phyloP scores from a whole-genome alignment of 75 land plant species.

The Pseudotsuga menziesii region DNA sequence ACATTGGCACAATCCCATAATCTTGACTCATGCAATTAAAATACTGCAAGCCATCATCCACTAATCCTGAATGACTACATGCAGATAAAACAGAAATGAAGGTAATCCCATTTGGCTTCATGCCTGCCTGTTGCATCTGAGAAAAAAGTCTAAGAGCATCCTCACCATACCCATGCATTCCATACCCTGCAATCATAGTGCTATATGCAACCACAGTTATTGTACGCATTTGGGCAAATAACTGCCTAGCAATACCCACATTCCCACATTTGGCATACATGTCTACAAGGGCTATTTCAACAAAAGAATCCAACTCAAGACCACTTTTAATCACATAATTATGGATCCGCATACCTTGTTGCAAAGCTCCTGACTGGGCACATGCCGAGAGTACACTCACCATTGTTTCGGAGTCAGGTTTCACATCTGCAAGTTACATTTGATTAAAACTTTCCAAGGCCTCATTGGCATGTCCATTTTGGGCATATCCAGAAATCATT shows the following conservation, averaged over 20 bases:
- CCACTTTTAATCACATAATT: constrained; percentile 24
- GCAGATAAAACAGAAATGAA: constrained; percentile 43
- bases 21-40: constrained; percentile 39
- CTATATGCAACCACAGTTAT: constrained; percentile 49
- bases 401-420: constrained; percentile 28
- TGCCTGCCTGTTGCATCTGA: constrained; percentile 28
- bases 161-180: constrained; percentile 40
- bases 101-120: constrained; percentile 29
- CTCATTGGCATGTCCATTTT: constrained; percentile 24
- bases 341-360: constrained; percentile 29
- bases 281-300: constrained; percentile 49
- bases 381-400: constrained; percentile 32
- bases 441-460: constrained; percentile 22
- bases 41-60: constrained; percentile 36
- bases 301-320: constrained; percentile 17
- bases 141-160: constrained; percentile 38
- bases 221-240: constrained; percentile 29
- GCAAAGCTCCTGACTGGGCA: constrained; percentile 19
- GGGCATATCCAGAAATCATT: constrained; percentile 32
- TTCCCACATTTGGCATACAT: constrained; percentile 57
- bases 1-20: constrained; percentile 23
- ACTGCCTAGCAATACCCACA: constrained; percentile 23
- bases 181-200: constrained; percentile 39
- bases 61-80: constrained; percentile 63
- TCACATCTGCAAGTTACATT: constrained; percentile 13